Evolutionary conservation across 140 eudicot genomes (phyloP).

Genomic region (Flaveria floridana): DNA sequence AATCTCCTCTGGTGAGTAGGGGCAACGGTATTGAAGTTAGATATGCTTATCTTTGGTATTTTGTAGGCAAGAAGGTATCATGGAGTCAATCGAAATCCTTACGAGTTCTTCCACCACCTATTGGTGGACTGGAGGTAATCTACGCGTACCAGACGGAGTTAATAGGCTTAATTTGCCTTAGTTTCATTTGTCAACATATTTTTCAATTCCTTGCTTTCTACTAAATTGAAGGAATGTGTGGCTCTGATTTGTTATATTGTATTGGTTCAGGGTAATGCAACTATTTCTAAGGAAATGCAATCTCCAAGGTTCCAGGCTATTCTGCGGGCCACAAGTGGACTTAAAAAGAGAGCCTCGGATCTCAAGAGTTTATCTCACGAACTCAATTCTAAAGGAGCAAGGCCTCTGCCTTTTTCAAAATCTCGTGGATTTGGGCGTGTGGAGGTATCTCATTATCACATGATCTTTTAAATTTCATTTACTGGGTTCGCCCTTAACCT

Average conservation of each 20-base stretch:
- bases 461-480: constrained; percentile 12
- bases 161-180: not conserved
- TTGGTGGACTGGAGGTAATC: constrained; percentile 64
- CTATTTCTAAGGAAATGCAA: constrained; percentile 78
- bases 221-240: constrained; percentile 18
- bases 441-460: constrained; percentile 57
- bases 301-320: constrained; percentile 98
- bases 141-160: not conserved
- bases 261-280: constrained; percentile 57
- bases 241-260: constrained; percentile 32
- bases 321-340: constrained; percentile 88
- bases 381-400: constrained; percentile 77
- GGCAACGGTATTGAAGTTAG: not conserved
- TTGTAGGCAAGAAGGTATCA: constrained; percentile 61
- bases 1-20: not conserved
- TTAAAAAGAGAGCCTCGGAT: constrained; percentile 69
- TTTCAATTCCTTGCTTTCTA: not conserved
- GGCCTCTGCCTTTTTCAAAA: constrained; percentile 81
- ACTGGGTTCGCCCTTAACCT: constrained; percentile 18
- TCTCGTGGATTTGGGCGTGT: constrained; percentile 81
- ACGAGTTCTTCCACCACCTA: constrained; percentile 46
- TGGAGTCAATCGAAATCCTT: constrained; percentile 83
- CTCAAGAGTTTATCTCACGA: constrained; percentile 91
- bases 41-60: constrained; percentile 4
- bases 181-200: not conserved